phyloP scores from a whole-genome alignment of 2,329 filamentous ascomycete species.

The Cladosporium oxysporum region DNA sequence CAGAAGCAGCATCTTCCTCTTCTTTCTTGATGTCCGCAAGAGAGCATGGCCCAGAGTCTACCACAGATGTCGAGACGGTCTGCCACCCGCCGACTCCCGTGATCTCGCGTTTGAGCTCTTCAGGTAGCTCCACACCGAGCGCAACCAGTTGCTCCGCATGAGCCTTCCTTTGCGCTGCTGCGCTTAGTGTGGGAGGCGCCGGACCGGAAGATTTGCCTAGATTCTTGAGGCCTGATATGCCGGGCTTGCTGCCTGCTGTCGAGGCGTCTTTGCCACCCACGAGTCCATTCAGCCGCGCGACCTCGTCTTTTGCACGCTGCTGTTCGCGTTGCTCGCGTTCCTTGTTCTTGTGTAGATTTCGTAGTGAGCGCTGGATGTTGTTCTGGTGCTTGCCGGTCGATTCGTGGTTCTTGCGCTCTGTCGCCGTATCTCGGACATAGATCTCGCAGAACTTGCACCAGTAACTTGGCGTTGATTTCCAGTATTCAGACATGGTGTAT shows the following conservation, averaged over 20 bases:
- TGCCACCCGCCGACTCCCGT: constrained; percentile 90
- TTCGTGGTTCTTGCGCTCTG: constrained; percentile 66
- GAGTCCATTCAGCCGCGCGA: constrained; percentile 80
- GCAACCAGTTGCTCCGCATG: constrained; percentile 87
- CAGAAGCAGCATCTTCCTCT: constrained; percentile 38
- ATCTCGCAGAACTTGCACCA: constrained; percentile 97
- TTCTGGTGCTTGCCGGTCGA: constrained; percentile 39
- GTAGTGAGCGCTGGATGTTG: constrained; percentile 87
- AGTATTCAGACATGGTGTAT: constrained; percentile 83
- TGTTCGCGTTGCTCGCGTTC: constrained; percentile 80
- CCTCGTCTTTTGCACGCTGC: constrained; percentile 78
- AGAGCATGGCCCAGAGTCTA: constrained; percentile 30
- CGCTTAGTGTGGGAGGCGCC: constrained; percentile 44
- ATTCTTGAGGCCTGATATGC: constrained; percentile 27
- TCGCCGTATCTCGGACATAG: constrained; percentile 88
- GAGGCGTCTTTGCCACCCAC: constrained; percentile 52
- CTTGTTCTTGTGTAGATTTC: constrained; percentile 82
- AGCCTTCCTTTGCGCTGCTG: constrained; percentile 69
- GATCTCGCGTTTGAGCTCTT: constrained; percentile 75
- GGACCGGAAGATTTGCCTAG: constrained; percentile 31
- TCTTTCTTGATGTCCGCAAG: constrained; percentile 52
- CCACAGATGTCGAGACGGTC: constrained; percentile 56
- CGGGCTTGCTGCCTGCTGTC: constrained; percentile 33
- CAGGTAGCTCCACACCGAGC: constrained; percentile 82
- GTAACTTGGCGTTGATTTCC: constrained; percentile 96